A percentile compares a stretch with the other conserved stretches of the same genome.
phyloP scores from a whole-genome alignment of 176 grass and related monocot genomes.

The Tuctoria greenei region DNA sequence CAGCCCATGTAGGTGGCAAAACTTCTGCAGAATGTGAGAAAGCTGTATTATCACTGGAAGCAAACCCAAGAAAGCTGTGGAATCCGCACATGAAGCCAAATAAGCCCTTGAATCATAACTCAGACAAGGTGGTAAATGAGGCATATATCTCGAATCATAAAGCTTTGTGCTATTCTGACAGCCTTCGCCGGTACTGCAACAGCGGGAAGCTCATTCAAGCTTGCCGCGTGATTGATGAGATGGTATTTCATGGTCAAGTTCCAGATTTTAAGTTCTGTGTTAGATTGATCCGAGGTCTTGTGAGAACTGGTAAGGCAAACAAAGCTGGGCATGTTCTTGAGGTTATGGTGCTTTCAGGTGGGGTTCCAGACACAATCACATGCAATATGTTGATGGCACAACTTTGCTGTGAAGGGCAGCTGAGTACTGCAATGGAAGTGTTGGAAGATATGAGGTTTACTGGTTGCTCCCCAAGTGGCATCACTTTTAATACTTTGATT shows the following conservation, averaged over 20 bases:
- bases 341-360: slow-evolving; percentile 63
- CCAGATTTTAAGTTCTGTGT: slow-evolving; percentile 53
- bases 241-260: slow-evolving; percentile 59
- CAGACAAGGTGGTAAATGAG: slow-evolving; percentile 15
- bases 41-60: neutral
- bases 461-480: slow-evolving; percentile 54
- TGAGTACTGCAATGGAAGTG: slow-evolving; percentile 50
- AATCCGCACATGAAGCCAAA: slow-evolving; percentile 2
- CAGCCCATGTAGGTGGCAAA: slow-evolving; percentile 5
- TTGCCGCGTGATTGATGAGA: slow-evolving; percentile 59
- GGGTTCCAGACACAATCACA: slow-evolving; percentile 65
- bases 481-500: slow-evolving; percentile 81
- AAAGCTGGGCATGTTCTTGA: slow-evolving; percentile 59
- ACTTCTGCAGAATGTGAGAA: slow-evolving; percentile 5
- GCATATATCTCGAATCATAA: slow-evolving; percentile 43
- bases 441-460: slow-evolving; percentile 57
- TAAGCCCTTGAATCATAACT: slow-evolving; percentile 13
- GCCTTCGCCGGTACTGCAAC: slow-evolving; percentile 52
- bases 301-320: slow-evolving; percentile 49
- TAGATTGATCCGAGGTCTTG: slow-evolving; percentile 62
- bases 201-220: slow-evolving; percentile 65
- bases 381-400: slow-evolving; percentile 69
- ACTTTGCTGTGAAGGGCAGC: slow-evolving; percentile 48
- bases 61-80: slow-evolving; percentile 15
- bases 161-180: slow-evolving; percentile 34